Evolutionary conservation across 2,329 filamentous ascomycete species (phyloP).

Genomic region (Dissoconium aciculare): DNA sequence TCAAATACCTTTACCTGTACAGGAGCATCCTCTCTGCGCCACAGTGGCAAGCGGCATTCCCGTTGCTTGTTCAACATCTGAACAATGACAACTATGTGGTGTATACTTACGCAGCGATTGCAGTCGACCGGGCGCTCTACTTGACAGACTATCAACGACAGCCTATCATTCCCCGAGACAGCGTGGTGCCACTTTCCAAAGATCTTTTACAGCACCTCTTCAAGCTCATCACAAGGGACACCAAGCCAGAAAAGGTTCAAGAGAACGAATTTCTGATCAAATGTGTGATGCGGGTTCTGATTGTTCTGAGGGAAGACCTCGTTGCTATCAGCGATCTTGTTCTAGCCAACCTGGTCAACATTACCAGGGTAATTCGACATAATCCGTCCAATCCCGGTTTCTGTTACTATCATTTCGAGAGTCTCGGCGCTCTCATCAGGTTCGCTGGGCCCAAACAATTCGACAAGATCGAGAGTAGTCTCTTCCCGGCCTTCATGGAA

Average conservation of each 20-base stretch:
- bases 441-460: conserved; percentile 55
- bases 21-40: conserved; percentile 83
- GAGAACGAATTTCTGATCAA: conserved; percentile 99
- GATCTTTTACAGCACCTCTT: conserved; percentile 83
- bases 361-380: conserved; percentile 79
- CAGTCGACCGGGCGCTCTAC: conserved; percentile 83
- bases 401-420: conserved; percentile 98
- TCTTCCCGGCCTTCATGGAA: conserved; percentile 71
- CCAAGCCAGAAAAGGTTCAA: conserved; percentile 78
- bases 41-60: conserved; percentile 81
- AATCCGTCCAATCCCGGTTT: conserved; percentile 97
- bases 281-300: conserved; percentile 92
- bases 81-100: conserved; percentile 87
- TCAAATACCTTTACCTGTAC: conserved; percentile 97
- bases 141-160: conserved; percentile 61
- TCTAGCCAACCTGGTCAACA: conserved; percentile 70
- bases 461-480: conserved; percentile 58
- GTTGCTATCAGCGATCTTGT: conserved; percentile 59
- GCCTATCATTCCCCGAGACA: conserved; percentile 63
- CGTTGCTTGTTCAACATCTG: conserved; percentile 79
- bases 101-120: conserved; percentile 93
- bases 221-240: conserved; percentile 73
- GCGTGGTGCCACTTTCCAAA: conserved; percentile 68
- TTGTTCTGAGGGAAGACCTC: conserved; percentile 78
- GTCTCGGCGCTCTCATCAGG: conserved; percentile 73